These are phyloP conservation scores for Solanum chiquidenum DNA, from an alignment of 257 asterid genomes.

Conservation along the genomic window DNA sequence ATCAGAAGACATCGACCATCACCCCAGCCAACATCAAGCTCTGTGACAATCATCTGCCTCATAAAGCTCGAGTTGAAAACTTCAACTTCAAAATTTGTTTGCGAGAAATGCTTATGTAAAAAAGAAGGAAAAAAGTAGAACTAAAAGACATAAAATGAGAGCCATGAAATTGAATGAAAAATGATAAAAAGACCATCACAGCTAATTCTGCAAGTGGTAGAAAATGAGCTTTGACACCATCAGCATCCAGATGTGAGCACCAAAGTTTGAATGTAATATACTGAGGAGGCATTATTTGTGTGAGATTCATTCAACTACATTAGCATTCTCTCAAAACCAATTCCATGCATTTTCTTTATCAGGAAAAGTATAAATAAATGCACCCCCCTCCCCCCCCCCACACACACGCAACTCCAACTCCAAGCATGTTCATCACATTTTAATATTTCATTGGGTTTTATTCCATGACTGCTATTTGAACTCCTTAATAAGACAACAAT, in stretches of 20 bases:
- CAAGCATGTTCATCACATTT: not conserved
- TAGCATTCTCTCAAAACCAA: not conserved
- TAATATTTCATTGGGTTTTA: not conserved
- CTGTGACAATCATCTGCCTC: not conserved
- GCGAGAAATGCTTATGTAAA: not conserved
- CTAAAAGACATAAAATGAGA: not conserved
- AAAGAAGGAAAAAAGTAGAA: not conserved
- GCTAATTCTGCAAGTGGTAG: not conserved
- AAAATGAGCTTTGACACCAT: not conserved
- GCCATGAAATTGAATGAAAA: not conserved
- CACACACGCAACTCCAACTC: not conserved
- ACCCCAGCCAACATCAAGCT: not conserved
- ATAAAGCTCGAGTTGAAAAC: not conserved
- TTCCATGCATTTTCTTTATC: not conserved
- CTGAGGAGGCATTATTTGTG: not conserved
- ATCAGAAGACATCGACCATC: not conserved
- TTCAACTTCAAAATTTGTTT: not conserved
- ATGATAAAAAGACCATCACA: not conserved
- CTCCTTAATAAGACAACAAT: not conserved
- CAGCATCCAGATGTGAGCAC: not conserved
- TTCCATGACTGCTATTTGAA: not conserved
- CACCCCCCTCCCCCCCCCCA: not conserved
- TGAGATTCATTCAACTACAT: not conserved
- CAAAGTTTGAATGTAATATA: not conserved
- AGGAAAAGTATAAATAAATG: not conserved